A percentile compares a stretch with the other conserved stretches of the same genome.
Evolutionary conservation across 352 stramenopile species (phyloP).

Genomic region (Thalassiosira mediterranea): DNA sequence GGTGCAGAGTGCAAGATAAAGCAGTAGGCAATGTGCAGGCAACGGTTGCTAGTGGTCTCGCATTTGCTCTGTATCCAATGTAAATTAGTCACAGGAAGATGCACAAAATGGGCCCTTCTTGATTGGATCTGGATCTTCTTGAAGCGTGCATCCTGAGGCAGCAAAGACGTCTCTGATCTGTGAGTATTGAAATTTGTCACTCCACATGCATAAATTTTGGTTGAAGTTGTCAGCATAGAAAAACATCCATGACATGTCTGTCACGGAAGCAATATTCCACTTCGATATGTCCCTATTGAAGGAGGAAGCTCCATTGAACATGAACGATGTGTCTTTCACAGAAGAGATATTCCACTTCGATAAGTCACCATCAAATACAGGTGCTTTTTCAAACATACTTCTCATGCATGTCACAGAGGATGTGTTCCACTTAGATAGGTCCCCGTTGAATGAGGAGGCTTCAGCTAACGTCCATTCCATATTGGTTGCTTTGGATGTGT

Average conservation of each 20-base stretch:
- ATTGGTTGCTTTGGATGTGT: constrained; percentile 17
- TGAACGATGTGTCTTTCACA: constrained; percentile 12
- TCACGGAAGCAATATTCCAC: constrained; percentile 12
- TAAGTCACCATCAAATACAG: too few relatives aligned
- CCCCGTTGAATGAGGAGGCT: not conserved
- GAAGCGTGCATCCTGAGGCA: not conserved
- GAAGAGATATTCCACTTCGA: too few relatives aligned
- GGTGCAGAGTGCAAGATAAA: too few relatives aligned
- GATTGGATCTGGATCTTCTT: not conserved
- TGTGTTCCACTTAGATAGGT: not conserved
- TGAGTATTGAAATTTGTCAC: not conserved
- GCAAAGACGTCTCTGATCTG: not conserved
- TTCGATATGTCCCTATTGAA: constrained; percentile 22
- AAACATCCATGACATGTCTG: constrained; percentile 5
- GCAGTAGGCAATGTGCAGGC: too few relatives aligned
- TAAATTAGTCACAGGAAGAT: too few relatives aligned
- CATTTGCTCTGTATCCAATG: too few relatives aligned
- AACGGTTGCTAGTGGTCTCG: too few relatives aligned
- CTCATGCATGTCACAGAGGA: too few relatives aligned
- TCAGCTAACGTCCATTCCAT: constrained; percentile 18
- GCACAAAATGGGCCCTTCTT: too few relatives aligned
- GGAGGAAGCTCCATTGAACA: constrained; percentile 13
- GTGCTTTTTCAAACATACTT: too few relatives aligned
- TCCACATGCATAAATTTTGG: too few relatives aligned
- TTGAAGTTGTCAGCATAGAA: constrained; percentile 1